Conservation (phyloP, 352 stramenopile species). For the Phytophthora constricta region DNA sequence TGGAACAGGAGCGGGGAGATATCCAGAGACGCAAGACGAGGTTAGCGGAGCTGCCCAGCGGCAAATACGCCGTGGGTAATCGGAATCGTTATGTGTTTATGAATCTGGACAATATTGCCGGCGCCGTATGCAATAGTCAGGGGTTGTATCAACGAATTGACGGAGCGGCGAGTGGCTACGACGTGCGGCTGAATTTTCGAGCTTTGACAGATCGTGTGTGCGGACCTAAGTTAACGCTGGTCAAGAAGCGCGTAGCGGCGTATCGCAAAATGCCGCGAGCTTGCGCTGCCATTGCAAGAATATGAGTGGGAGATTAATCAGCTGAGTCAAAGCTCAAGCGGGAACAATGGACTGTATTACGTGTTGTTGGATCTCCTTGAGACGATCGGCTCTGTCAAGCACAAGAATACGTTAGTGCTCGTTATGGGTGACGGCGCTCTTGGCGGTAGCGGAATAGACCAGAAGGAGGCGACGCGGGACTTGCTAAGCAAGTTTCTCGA, state of each 20-base stretch:
- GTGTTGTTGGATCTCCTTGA: constrained; percentile 36
- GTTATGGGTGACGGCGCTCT: constrained; percentile 48
- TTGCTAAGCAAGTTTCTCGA: constrained; percentile 41
- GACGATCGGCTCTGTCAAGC: constrained; percentile 18
- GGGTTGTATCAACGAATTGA: constrained; percentile 36
- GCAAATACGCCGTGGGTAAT: constrained; percentile 23
- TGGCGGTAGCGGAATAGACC: constrained; percentile 31
- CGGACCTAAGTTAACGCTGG: constrained; percentile 4
- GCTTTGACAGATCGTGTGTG: constrained; percentile 40
- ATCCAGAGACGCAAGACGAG: constrained; percentile 19
- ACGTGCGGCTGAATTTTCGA: constrained; percentile 45
- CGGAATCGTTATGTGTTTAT: constrained; percentile 46
- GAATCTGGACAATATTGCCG: constrained; percentile 52
- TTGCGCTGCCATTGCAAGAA: constrained; percentile 27
- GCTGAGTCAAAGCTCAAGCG: constrained; percentile 35
- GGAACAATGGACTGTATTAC: constrained; percentile 44
- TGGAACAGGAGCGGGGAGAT: constrained; percentile 23
- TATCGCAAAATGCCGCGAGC: constrained; percentile 42
- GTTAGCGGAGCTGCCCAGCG: constrained; percentile 17
- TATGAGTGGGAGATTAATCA: constrained; percentile 37
- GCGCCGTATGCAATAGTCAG: constrained; percentile 30
- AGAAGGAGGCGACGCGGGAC: constrained; percentile 40
- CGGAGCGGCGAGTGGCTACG: constrained; percentile 29
- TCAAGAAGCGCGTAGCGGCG: constrained; percentile 27
- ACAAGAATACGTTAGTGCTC: constrained; percentile 48